Base-by-base conservation (phyloP, 768 basidiomycete species). In the Pulveroboletus sp. region DNA sequence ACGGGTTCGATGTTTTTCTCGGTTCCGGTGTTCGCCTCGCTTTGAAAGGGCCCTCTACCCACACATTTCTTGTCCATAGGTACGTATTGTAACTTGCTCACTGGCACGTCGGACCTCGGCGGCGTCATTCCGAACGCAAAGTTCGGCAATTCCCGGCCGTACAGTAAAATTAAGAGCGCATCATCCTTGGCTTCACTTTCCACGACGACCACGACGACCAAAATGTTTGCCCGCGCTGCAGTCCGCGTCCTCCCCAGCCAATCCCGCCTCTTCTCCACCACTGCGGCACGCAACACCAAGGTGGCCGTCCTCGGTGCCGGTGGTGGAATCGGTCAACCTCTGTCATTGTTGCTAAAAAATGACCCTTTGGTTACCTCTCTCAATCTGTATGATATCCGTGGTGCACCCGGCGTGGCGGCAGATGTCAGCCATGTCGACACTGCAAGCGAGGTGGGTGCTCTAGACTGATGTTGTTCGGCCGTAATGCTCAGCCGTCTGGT, bases 241-340 rank as follows among this genome's bases (percentile, higher is more conserved):
- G 65, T 75, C 65, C 85, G 85, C 58, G 63, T 78, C 36, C 64
- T 87, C 60, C 65, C 78, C 46, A 62, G 73, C 46, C 77, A 77
- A 32, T 67, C 82, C 52, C 82, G 87, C 63, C 72, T 78, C 45
- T 92, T 93, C 76, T 90, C 88, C 40, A 84, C 89, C 23, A 84
- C 85, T 20, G 74, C 80, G 21, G 65, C 82, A 38, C 80, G 84
- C 62, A 79, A 78, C 55, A 85, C 84, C 58, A 94, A 94, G 76
- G 95, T 97, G 69, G 89, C 90, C 43, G 94, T 99, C 52, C 90
- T 97, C 69, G 95, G 95, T 62, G 97, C 97, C 53, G 95, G 92
- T 62, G 95, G 95, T 79, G 95, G 95, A 71, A 98, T 98, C 69
- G 95, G 95, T 69, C 95, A 98, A 72, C 94, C 95, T 65, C 76